Base-by-base conservation (phyloP, 179 eudicot species). In the Beta lomatogona region DNA sequence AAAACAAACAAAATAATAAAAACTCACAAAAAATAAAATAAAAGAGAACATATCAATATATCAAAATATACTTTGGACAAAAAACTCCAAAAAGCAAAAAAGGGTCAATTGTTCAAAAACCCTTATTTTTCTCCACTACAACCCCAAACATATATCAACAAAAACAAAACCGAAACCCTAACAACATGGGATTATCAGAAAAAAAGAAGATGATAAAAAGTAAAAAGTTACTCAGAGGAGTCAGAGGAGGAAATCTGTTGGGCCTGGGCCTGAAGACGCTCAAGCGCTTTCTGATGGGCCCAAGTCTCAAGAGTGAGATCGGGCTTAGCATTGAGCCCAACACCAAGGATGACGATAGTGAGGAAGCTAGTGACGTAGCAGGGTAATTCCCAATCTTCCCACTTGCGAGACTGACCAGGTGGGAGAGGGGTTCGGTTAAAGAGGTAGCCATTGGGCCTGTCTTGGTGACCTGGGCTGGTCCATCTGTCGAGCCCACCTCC, bases 351-450 rank as follows among this genome's bases (percentile, higher is more conserved):
- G 82, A 92, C 91, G 81, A 93, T 89, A 41, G 97, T 90, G 82
- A 93, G 89, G 85, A 92, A 93, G 87, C 94, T 91, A 66, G 97
- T 93, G 86, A 95, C 70, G 89, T 95, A 95, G 86, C 97, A 95
- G 10, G 98, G 98, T 1, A 95, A 86, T 78, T 95, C 98, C 97
- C 98, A 95, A 74, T 95, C 98, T 77, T 95, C 98, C 98, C 98
- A 95, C 63, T 91, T 90, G 5, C 98, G 83, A 9, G 94, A 76
- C 45, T 90, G 92, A 4, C 98, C 98, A 0, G 97, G 92, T 14
- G 97, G 93, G 4, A 81, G 86, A 14, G 98, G 98, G 0, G 91
- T 81, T 6, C 94, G 89, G 86, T 91, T 93, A 78, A 92, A 82
- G 88, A 94, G 87, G 89, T 90, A 93, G 3, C 98, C 98, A 79